Conservation (phyloP, 352 stramenopile species). For the Phytophthora lateralis region DNA sequence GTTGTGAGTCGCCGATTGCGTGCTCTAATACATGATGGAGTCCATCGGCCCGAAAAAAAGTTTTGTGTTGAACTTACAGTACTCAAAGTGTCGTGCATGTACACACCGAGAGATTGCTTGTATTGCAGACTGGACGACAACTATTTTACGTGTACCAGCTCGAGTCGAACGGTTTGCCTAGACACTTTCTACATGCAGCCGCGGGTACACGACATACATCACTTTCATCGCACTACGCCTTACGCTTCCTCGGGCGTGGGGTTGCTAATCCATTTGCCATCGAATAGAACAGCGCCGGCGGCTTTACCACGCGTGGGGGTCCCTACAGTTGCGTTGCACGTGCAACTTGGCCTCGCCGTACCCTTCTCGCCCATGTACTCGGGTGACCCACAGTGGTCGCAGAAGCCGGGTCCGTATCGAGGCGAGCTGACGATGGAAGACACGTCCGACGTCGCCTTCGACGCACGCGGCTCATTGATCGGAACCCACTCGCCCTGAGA, state of each 20-base stretch:
- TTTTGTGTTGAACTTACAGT: constrained; percentile 15
- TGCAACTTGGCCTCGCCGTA: constrained; percentile 48
- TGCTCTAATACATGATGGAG: too few relatives aligned
- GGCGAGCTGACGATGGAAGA: constrained; percentile 29
- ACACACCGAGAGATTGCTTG: constrained; percentile 12
- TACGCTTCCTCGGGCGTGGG: constrained; percentile 26
- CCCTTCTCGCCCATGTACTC: constrained; percentile 54
- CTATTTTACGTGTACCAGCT: constrained; percentile 31
- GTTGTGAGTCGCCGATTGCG: constrained; percentile 19
- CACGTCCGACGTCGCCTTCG: constrained; percentile 18
- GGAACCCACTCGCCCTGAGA: constrained; percentile 71
- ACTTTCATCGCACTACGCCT: constrained; percentile 18
- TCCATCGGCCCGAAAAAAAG: constrained; percentile 21
- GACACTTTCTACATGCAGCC: constrained; percentile 30
- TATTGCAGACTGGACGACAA: constrained; percentile 16
- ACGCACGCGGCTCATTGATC: constrained; percentile 26
- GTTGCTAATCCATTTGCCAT: constrained; percentile 46
- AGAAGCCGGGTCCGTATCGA: constrained; percentile 33
- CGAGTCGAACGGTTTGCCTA: constrained; percentile 7
- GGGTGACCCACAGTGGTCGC: constrained; percentile 44
- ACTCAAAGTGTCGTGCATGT: background rate
- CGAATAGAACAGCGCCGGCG: constrained; percentile 40
- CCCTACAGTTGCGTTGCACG: constrained; percentile 29
- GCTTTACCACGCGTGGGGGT: constrained; percentile 16
- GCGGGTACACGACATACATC: constrained; percentile 22